Percentiles rank a stretch among this genome's conserved stretches.
These are phyloP conservation scores for Rhizophagus sp. DNA, from an alignment of 192 early-diverging fungal genomes.

Conservation along the genomic window DNA sequence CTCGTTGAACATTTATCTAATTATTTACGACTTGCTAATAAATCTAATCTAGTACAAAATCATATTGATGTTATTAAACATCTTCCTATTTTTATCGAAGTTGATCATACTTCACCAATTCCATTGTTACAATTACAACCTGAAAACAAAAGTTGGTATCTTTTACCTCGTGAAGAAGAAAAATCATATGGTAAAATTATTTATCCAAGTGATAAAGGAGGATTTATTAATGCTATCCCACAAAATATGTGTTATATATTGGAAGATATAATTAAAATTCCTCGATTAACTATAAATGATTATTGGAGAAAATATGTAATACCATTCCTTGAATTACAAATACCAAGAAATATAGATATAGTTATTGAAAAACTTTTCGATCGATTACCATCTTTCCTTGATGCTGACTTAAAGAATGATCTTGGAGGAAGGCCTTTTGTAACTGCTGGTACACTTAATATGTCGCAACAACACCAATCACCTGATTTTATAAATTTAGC, in stretches of 20 bases:
- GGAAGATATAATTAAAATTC: neutral
- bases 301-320: neutral
- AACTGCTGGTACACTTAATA: neutral
- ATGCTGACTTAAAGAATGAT: neutral
- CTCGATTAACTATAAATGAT: neutral
- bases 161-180: neutral
- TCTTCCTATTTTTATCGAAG: conserved; percentile 12
- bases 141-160: neutral
- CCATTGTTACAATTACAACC: neutral
- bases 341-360: neutral
- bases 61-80: neutral
- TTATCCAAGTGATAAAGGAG: neutral
- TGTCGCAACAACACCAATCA: neutral
- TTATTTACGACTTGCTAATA: neutral
- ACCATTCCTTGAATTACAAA: neutral
- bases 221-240: neutral
- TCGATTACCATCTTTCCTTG: neutral
- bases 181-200: conserved; percentile 1
- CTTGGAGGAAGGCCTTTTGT: neutral
- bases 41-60: no score
- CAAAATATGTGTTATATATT: neutral
- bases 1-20: neutral
- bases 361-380: conserved; percentile 1
- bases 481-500: neutral
- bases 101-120: neutral